Evolutionary conservation across 148 eudicot species (phyloP).

Genomic region (Camellia lanceoleosa): DNA sequence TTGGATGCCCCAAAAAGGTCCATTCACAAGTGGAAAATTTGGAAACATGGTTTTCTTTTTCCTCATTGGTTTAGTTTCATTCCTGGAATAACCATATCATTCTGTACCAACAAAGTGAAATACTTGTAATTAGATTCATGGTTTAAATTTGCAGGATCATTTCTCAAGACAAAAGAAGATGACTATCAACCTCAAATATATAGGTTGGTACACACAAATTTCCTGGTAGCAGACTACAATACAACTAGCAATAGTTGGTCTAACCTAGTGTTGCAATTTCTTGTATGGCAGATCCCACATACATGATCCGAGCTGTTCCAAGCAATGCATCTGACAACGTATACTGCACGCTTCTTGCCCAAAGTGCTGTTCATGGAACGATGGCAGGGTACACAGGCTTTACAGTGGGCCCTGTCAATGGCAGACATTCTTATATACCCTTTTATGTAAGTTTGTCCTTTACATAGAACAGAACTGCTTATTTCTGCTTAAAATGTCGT

Average conservation of each 20-base stretch:
- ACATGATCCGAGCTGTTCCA: conserved; percentile 90
- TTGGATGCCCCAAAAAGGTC: not conserved
- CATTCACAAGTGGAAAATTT: not conserved
- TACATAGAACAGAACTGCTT: too few relatives aligned
- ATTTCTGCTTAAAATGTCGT: too few relatives aligned
- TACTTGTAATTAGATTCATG: conserved; percentile 1
- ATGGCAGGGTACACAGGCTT: conserved; percentile 96
- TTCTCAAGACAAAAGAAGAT: conserved; percentile 47
- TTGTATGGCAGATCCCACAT: conserved; percentile 72
- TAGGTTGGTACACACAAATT: conserved; percentile 48
- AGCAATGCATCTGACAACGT: conserved; percentile 88
- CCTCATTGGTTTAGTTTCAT: not conserved
- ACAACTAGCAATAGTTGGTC: not conserved
- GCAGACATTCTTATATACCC: conserved; percentile 79
- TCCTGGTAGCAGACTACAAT: not conserved
- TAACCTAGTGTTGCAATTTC: not conserved
- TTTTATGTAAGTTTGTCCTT: conserved; percentile 54
- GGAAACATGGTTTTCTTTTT: too few relatives aligned
- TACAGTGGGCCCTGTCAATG: conserved; percentile 77
- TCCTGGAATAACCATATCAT: not conserved
- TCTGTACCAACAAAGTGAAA: not conserved
- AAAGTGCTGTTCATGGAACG: conserved; percentile 90
- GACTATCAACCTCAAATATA: conserved; percentile 78
- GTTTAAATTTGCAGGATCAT: conserved; percentile 54
- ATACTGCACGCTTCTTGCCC: conserved; percentile 85